Conservation (phyloP, 805 yeast species). For the Schwanniomyces yamadae region DNA sequence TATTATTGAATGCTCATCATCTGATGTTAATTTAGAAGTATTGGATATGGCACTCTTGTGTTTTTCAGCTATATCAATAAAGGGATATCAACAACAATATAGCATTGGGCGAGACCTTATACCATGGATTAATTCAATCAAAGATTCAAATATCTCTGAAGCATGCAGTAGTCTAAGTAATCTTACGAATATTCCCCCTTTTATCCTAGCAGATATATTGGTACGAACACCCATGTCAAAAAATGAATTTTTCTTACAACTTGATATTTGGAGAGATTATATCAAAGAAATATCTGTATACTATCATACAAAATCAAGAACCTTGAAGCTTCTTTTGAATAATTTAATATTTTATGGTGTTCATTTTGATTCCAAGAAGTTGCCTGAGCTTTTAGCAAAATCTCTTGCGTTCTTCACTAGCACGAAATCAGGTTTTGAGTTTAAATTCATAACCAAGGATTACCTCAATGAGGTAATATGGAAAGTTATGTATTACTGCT, state of each 20-base stretch:
- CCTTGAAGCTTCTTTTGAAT: slow-evolving; percentile 19
- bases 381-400: slow-evolving; percentile 16
- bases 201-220: slow-evolving; percentile 37
- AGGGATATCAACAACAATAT: slow-evolving; percentile 2
- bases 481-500: slow-evolving; percentile 23
- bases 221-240: slow-evolving; percentile 34
- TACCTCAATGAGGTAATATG: slow-evolving; percentile 25
- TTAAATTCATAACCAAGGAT: slow-evolving; percentile 19
- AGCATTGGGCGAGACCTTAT: slow-evolving; percentile 12
- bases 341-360: slow-evolving; percentile 29
- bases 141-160: slow-evolving; percentile 26
- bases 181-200: slow-evolving; percentile 34
- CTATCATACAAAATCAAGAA: slow-evolving; percentile 19
- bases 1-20: not conserved
- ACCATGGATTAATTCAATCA: slow-evolving; percentile 33
- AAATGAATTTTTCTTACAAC: slow-evolving; percentile 32
- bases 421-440: slow-evolving; percentile 18
- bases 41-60: slow-evolving; percentile 5
- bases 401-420: slow-evolving; percentile 19
- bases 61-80: slow-evolving; percentile 4
- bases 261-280: slow-evolving; percentile 35
- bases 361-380: slow-evolving; percentile 20
- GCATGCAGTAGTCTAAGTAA: slow-evolving; percentile 34
- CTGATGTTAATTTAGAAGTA: not conserved
- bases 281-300: slow-evolving; percentile 20